Conservation (phyloP, 495 filamentous ascomycete genomes). For the Cercophora samala region DNA sequence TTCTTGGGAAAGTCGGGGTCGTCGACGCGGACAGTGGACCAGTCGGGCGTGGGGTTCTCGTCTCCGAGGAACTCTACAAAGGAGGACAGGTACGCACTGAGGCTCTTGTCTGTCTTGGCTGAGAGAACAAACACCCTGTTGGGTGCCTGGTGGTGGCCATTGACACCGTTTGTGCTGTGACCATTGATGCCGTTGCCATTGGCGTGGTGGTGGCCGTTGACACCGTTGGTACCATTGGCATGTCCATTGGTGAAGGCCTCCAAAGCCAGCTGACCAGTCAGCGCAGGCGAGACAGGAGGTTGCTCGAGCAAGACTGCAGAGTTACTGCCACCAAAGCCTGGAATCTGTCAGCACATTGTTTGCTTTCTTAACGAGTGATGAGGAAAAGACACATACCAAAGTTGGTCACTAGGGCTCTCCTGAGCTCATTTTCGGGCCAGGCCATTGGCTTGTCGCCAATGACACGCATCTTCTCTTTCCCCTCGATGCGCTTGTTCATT, state of each 20-base stretch:
- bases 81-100: background rate
- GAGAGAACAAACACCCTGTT: constrained; percentile 1
- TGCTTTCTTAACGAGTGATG: background rate
- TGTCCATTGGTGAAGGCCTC: background rate
- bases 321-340: background rate
- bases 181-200: background rate
- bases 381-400: background rate
- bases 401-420: background rate
- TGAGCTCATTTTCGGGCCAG: constrained; percentile 23
- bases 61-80: background rate
- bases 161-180: background rate
- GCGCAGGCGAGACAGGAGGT: background rate
- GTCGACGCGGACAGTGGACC: background rate
- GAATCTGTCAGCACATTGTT: background rate
- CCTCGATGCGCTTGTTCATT: constrained; percentile 42
- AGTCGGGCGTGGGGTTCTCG: background rate
- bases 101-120: constrained; percentile 5
- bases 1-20: constrained; percentile 7
- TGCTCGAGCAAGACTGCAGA: background rate
- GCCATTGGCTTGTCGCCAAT: constrained; percentile 24
- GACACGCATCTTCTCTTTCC: constrained; percentile 24
- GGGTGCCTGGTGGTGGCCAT: background rate
- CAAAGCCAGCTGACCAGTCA: background rate
- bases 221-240: background rate
- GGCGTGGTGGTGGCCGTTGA: background rate